phyloP scores from a whole-genome alignment of 2,329 filamentous ascomycete species.

The Aspergillus aculeatinus region DNA sequence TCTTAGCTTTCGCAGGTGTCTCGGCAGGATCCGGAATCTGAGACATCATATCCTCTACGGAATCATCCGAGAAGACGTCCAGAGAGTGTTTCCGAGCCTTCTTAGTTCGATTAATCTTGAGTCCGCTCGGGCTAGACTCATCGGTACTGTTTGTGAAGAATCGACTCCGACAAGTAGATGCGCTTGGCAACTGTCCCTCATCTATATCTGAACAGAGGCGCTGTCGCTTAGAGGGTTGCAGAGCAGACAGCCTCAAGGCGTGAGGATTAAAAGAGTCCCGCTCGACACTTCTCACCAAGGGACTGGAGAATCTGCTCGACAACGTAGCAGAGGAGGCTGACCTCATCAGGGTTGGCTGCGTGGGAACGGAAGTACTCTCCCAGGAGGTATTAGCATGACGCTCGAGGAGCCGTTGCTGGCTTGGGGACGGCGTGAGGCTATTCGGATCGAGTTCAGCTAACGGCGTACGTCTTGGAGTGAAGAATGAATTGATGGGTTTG shows the following conservation, averaged over 20 bases:
- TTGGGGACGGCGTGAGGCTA: constrained; percentile 64
- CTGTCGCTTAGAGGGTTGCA: constrained; percentile 51
- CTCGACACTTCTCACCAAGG: constrained; percentile 42
- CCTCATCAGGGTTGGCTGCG: constrained; percentile 35
- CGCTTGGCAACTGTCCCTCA: constrained; percentile 34
- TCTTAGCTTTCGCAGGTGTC: not conserved
- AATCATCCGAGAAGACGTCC: constrained; percentile 55
- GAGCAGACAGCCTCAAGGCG: constrained; percentile 40
- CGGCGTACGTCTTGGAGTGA: constrained; percentile 62
- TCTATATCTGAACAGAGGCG: constrained; percentile 52
- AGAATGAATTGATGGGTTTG: constrained; percentile 64
- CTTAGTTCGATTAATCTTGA: constrained; percentile 38
- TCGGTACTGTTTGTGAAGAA: constrained; percentile 45
- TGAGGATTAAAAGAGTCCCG: constrained; percentile 42
- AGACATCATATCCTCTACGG: constrained; percentile 51
- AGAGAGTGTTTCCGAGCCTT: constrained; percentile 46
- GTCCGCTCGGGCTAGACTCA: constrained; percentile 42
- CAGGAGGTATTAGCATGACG: constrained; percentile 55
- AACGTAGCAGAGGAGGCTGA: constrained; percentile 38
- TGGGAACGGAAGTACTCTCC: constrained; percentile 52
- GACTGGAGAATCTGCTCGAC: constrained; percentile 41
- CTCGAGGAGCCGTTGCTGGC: constrained; percentile 58
- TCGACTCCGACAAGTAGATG: constrained; percentile 43
- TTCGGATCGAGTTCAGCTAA: constrained; percentile 68
- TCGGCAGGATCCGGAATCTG: constrained; percentile 41